Conservation (phyloP, 495 filamentous ascomycete species). For the Wilcoxina mikolae region DNA sequence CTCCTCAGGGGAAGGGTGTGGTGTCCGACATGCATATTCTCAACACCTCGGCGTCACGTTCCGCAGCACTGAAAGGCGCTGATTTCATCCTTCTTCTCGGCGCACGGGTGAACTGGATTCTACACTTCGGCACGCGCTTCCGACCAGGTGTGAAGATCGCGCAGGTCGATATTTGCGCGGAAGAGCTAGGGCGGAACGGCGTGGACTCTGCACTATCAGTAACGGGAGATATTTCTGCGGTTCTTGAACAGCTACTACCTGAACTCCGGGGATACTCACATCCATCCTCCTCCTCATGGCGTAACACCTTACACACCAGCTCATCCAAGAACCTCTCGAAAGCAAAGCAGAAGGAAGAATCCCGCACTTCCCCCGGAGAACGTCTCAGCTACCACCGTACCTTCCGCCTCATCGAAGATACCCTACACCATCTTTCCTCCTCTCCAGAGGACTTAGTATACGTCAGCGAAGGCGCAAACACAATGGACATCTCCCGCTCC, state of each 20-base stretch:
- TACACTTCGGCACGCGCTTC: conserved; percentile 51
- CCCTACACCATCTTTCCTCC: conserved; percentile 28
- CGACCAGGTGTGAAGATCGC: conserved; percentile 39
- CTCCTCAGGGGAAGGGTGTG: conserved; percentile 52
- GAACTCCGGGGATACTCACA: conserved; percentile 31
- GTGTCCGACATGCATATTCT: conserved; percentile 42
- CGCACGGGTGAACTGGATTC: conserved; percentile 50
- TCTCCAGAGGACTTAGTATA: conserved; percentile 42
- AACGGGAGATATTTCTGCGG: conserved; percentile 40
- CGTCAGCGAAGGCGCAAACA: conserved; percentile 52
- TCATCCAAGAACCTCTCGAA: conserved; percentile 30
- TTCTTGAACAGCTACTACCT: conserved; percentile 36
- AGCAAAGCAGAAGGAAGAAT: conserved; percentile 34
- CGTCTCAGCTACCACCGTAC: conserved; percentile 43
- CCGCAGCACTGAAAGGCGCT: conserved; percentile 41
- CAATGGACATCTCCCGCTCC: conserved; percentile 52
- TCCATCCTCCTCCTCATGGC: conserved; percentile 27
- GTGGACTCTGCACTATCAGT: conserved; percentile 37
- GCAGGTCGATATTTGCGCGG: conserved; percentile 45
- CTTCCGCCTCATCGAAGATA: conserved; percentile 41
- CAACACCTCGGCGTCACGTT: conserved; percentile 44
- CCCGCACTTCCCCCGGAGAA: conserved; percentile 29
- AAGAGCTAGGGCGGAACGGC: conserved; percentile 42
- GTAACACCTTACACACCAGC: conserved; percentile 26
- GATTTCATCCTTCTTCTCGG: conserved; percentile 48